These are phyloP conservation scores for Polyporus tsugae DNA, from an alignment of 1,284 basidiomycete genomes.

Conservation along the genomic window DNA sequence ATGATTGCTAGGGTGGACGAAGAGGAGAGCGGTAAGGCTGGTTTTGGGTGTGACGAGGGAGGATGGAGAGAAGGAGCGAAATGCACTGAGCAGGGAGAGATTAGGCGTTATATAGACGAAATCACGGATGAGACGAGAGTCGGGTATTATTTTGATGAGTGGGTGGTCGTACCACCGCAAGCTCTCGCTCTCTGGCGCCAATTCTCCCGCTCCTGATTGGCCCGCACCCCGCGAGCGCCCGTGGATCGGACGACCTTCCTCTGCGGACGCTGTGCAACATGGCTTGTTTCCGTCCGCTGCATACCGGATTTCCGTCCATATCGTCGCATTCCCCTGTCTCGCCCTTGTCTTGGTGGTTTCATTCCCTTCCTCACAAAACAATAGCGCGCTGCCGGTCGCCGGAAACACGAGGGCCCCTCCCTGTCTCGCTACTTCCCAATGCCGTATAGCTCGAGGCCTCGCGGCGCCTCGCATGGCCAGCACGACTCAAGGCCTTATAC, in stretches of 20 bases:
- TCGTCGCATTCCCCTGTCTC: constrained; percentile 5
- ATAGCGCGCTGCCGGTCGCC: background rate
- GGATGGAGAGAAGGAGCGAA: constrained; percentile 19
- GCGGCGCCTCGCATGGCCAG: background rate
- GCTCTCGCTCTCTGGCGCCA: background rate
- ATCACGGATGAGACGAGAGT: constrained; percentile 35
- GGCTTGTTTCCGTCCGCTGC: constrained; percentile 8
- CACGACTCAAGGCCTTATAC: constrained; percentile 4
- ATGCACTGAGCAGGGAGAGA: constrained; percentile 11
- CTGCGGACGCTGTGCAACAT: background rate
- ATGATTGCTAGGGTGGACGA: constrained; percentile 32
- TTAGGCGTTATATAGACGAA: constrained; percentile 33
- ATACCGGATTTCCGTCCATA: constrained; percentile 5
- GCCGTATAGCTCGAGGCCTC: constrained; percentile 4
- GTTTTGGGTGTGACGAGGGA: constrained; percentile 26
- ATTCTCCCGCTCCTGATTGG: background rate
- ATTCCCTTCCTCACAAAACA: background rate
- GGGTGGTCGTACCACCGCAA: constrained; percentile 1
- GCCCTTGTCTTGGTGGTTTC: background rate
- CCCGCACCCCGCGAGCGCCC: background rate
- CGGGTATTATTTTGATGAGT: constrained; percentile 33
- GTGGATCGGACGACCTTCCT: background rate
- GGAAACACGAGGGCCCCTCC: background rate
- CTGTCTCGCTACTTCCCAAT: background rate
- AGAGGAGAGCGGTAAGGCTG: constrained; percentile 16